Conservation (phyloP, 2,329 filamentous ascomycete genomes). For the Botrytis byssoidea region DNA sequence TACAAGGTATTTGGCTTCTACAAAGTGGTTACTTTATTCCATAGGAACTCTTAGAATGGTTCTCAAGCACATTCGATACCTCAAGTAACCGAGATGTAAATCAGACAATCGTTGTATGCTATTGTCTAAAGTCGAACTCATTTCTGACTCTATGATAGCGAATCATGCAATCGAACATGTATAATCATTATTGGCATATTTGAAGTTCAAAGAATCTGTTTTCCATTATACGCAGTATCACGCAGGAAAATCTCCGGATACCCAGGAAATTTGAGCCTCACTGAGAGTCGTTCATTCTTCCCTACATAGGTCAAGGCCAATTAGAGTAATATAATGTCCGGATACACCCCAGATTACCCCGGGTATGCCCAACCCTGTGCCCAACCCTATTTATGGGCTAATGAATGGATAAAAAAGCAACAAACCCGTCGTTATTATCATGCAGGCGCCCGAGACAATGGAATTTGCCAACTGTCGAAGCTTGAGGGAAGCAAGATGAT, state of each 20-base stretch:
- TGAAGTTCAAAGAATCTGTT: not conserved
- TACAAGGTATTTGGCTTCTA: not conserved
- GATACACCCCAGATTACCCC: not conserved
- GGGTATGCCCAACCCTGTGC: not conserved
- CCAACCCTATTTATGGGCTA: not conserved
- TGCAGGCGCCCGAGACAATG: conserved; percentile 2
- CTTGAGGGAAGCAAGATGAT: not conserved
- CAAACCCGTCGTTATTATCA: not conserved
- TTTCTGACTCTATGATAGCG: not conserved
- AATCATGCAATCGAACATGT: not conserved
- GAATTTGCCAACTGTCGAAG: not conserved
- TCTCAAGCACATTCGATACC: not conserved
- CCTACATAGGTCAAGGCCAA: not conserved
- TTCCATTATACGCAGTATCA: not conserved
- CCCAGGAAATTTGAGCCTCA: not conserved
- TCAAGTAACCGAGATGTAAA: not conserved
- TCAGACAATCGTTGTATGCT: not conserved
- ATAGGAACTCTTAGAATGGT: not conserved
- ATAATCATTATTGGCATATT: not conserved
- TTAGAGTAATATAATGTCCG: not conserved
- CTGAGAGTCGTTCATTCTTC: not conserved
- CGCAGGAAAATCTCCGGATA: too few relatives aligned
- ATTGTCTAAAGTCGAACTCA: not conserved
- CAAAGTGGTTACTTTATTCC: not conserved
- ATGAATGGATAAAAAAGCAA: not conserved